Conservation (phyloP, 768 basidiomycete genomes). For the Termitomyces titanicus region DNA sequence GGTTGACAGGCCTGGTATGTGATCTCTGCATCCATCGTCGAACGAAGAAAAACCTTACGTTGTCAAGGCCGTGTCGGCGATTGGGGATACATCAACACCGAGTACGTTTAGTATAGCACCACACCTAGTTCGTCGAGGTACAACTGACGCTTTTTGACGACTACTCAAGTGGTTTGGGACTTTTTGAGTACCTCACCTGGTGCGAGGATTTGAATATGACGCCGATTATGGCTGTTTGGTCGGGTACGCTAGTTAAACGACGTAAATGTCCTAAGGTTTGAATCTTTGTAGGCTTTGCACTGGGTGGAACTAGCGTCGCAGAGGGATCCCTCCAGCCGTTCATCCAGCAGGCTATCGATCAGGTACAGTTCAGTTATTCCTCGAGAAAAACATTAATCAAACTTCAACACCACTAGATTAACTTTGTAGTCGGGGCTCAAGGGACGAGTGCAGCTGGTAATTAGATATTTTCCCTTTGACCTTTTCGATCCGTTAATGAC, state of each 20-base stretch:
- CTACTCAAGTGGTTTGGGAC: slow-evolving; percentile 24
- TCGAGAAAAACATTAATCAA: not conserved
- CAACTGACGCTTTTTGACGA: not conserved
- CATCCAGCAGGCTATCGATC: slow-evolving; percentile 54
- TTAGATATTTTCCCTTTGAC: not conserved
- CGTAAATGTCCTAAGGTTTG: no score
- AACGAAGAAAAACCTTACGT: not conserved
- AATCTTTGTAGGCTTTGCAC: slow-evolving; percentile 38
- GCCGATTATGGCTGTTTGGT: slow-evolving; percentile 61
- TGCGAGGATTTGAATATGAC: slow-evolving; percentile 56
- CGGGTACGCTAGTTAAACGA: slow-evolving; percentile 34
- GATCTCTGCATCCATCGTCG: not conserved
- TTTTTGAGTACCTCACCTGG: slow-evolving; percentile 37
- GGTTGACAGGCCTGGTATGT: slow-evolving; percentile 42
- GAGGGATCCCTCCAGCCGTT: slow-evolving; percentile 42
- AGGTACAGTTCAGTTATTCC: slow-evolving; percentile 18
- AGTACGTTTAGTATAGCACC: slow-evolving; percentile 28
- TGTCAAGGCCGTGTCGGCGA: slow-evolving; percentile 49
- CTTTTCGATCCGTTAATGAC: not conserved
- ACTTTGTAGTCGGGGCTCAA: slow-evolving; percentile 51
- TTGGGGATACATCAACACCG: slow-evolving; percentile 61
- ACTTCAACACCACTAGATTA: slow-evolving; percentile 31
- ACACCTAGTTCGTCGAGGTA: slow-evolving; percentile 4
- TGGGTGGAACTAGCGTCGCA: slow-evolving; percentile 41
- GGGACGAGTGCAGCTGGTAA: slow-evolving; percentile 35